phyloP scores from a whole-genome alignment of 2,329 filamentous ascomycete species.

The Verticillium dahliae region DNA sequence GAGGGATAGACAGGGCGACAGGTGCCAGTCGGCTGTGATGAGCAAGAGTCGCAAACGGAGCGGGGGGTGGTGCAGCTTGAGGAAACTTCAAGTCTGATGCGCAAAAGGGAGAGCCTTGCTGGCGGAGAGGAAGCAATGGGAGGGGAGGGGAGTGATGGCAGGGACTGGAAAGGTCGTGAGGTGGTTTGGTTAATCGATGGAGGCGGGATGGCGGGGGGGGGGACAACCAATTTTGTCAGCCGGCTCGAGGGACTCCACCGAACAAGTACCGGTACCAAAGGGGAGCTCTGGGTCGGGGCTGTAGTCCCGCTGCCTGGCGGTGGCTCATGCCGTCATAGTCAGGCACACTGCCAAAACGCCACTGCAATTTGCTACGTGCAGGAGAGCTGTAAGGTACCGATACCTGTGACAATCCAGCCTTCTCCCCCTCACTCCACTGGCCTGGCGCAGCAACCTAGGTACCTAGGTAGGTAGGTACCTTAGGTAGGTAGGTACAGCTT shows the following conservation, averaged over 20 bases:
- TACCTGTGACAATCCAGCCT: constrained; percentile 2
- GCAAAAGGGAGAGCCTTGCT: constrained; percentile 1
- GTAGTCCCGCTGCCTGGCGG: neutral
- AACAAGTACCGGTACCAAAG: constrained; percentile 10
- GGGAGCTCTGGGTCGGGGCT: constrained; percentile 1
- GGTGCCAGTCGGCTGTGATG: constrained; percentile 1
- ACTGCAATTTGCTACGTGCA: constrained; percentile 1
- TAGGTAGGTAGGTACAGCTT: neutral
- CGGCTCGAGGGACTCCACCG: constrained; percentile 11
- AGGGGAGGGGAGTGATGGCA: constrained; percentile 7
- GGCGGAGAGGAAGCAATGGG: neutral
- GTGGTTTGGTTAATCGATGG: constrained; percentile 4
- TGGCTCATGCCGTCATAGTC: neutral
- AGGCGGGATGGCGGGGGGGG: constrained; percentile 14
- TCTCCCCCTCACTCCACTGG: neutral
- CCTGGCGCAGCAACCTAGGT: neutral
- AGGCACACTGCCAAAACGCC: neutral
- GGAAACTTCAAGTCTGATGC: neutral
- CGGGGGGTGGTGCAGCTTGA: constrained; percentile 2
- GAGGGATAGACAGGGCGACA: neutral
- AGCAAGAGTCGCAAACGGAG: neutral
- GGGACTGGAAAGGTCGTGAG: neutral
- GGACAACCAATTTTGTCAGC: constrained; percentile 14
- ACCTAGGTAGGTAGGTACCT: too few relatives aligned
- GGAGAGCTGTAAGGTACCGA: neutral